Base-by-base conservation (phyloP, 2,329 filamentous ascomycete genomes). In the Sclerotinia nivalis region DNA sequence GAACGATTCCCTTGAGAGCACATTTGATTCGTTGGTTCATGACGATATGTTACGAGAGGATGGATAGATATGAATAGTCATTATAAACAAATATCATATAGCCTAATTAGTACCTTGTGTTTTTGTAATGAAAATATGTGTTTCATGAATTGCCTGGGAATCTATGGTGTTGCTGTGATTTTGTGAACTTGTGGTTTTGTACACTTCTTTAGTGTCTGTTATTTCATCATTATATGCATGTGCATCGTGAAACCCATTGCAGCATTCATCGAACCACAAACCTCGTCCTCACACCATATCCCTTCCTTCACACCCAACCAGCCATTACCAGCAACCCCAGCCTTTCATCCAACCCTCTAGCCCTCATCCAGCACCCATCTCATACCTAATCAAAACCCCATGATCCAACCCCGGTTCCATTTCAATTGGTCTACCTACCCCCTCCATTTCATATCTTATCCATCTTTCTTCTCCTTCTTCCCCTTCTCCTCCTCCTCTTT, bases 1-100 rank as follows among this genome's bases (percentile, higher is more conserved):
- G 22, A 58, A 31, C 49, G 22, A 49, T 68, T 64, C 61, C 47
- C 61, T 37, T 52, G n/a, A 52, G n/a, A 40, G 47, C n/a, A 25
- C 47, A 25, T 8, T 58, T 43, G 12, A 13, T 43, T 43, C 13
- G 20, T 58, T 52, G 47, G 10, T 64, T 52, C 40, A 43, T 43
- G 13, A 43, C 15, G n/a, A 43, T 52, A 20, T 22, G 18, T 52
- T 22, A 50, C 40, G 31, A 25, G 47, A 40, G 15, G 5, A 64
- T 28, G 22, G 13, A 28, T 64, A 52, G 31, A 52, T 28, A 28
- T n/a, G 25, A 6, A 52, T 50, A 22, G n/a, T 52, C 22, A 40
- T 52, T 40, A 9, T 9, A 40, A 50, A 20, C 4, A 64, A 40
- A 52, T 22, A 43, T 43, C 40, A 43, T 43, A 28, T 64, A n/a